Evolutionary conservation across 352 stramenopile genomes (phyloP).

Genomic region (Phytophthora aleatoria): DNA sequence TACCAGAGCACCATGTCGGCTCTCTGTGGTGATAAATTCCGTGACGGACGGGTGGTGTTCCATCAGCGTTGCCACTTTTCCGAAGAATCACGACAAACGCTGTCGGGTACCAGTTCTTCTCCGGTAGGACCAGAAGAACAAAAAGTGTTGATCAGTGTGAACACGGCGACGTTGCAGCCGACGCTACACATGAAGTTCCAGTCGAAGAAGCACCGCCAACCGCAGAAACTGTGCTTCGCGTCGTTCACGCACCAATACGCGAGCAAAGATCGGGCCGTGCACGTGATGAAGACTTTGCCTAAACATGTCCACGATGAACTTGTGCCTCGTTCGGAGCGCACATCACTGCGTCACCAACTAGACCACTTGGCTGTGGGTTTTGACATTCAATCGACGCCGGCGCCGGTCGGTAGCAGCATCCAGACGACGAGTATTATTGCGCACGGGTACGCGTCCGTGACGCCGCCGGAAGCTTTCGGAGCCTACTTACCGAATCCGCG

Average conservation of each 20-base stretch:
- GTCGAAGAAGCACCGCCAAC: conserved; percentile 37
- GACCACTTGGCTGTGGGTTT: conserved; percentile 63
- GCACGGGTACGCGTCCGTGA: conserved; percentile 57
- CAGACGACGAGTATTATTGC: conserved; percentile 48
- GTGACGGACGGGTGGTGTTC: conserved; percentile 44
- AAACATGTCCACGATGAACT: conserved; percentile 61
- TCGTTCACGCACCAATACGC: conserved; percentile 52
- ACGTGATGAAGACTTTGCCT: conserved; percentile 70
- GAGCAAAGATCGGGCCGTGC: conserved; percentile 48
- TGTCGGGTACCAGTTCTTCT: conserved; percentile 8
- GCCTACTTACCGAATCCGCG: conserved; percentile 6
- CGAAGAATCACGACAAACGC: conserved; percentile 29
- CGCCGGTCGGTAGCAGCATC: conserved; percentile 30
- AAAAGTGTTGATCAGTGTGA: conserved; percentile 41
- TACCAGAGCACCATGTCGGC: conserved; percentile 46
- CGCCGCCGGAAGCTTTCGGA: conserved; percentile 38
- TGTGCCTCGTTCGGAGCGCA: conserved; percentile 43
- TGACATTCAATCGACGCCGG: conserved; percentile 48
- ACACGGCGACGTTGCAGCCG: conserved; percentile 35
- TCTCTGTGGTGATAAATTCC: conserved; percentile 46
- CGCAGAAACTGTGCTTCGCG: conserved; percentile 50
- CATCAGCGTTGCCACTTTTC: conserved; percentile 44
- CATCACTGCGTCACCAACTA: conserved; percentile 49
- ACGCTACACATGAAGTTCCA: conserved; percentile 34
- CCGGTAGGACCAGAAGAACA: conserved; percentile 4